Conservation (phyloP, 257 asterid genomes). For the Nyctanthes arbortristis region DNA sequence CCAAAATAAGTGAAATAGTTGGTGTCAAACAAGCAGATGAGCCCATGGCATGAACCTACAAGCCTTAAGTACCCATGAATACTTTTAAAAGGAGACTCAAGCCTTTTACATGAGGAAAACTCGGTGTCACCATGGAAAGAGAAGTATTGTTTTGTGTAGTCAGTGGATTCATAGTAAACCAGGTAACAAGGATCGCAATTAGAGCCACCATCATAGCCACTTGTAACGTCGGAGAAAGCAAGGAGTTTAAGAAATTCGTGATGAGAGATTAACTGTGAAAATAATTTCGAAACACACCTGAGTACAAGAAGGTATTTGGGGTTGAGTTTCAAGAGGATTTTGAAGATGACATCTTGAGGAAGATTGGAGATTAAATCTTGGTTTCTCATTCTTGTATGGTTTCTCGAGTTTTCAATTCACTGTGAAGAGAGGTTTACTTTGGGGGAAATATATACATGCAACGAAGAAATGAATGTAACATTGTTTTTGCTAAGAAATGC, state of each 20-base stretch:
- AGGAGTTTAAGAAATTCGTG: slow-evolving; percentile 43
- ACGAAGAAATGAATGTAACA: too few species aligned
- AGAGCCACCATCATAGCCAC: too few species aligned
- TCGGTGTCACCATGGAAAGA: slow-evolving; percentile 22
- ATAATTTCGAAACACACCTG: slow-evolving; percentile 36
- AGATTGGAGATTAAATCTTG: slow-evolving; percentile 26
- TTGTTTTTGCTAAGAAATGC: too few species aligned
- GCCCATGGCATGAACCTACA: slow-evolving; percentile 39
- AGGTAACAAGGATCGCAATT: slow-evolving; percentile 31
- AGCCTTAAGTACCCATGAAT: slow-evolving; percentile 40
- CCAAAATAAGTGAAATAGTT: slow-evolving; percentile 35
- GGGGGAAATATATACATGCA: too few species aligned
- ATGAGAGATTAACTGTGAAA: slow-evolving; percentile 29
- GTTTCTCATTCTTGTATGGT: slow-evolving; percentile 14
- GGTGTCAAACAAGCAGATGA: slow-evolving; percentile 40
- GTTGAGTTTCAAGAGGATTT: slow-evolving; percentile 35
- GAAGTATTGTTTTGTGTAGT: slow-evolving; percentile 30
- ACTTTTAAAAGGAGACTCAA: slow-evolving; percentile 39
- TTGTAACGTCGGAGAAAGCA: slow-evolving; percentile 26
- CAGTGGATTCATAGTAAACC: slow-evolving; percentile 45
- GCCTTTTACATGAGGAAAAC: slow-evolving; percentile 11
- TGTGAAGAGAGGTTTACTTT: too few species aligned
- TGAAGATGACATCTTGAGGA: slow-evolving; percentile 37
- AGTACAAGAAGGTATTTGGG: slow-evolving; percentile 30
- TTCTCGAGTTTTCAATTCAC: too few species aligned